Percentiles rank a stretch among this genome's conserved stretches.
Evolutionary conservation across 2,329 filamentous ascomycete genomes (phyloP).

Genomic region (Paecilomyces sp.): DNA sequence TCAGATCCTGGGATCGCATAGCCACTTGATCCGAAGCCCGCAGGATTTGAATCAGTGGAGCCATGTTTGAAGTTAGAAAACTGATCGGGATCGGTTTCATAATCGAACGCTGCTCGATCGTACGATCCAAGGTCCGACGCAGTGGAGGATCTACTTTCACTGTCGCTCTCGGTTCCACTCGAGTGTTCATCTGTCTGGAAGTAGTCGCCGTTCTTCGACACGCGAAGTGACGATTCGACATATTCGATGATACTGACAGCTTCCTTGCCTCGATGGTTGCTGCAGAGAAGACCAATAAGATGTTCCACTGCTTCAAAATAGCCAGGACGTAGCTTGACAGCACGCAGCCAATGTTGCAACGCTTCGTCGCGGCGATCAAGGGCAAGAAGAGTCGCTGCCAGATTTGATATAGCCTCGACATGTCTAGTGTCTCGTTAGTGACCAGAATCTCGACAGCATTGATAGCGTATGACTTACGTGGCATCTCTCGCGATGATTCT

Average conservation of each 20-base stretch:
- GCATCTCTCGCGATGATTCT: conserved; percentile 53
- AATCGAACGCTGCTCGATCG: conserved; percentile 53
- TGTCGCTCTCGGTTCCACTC: conserved; percentile 55
- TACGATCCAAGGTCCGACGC: conserved; percentile 45
- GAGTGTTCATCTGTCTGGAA: conserved; percentile 46
- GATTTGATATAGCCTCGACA: conserved; percentile 88
- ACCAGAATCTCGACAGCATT: neutral
- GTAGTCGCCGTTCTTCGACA: conserved; percentile 42
- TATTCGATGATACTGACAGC: conserved; percentile 82
- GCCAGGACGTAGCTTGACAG: conserved; percentile 74
- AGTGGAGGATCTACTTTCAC: conserved; percentile 46
- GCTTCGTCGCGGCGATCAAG: conserved; percentile 77
- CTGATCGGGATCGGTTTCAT: conserved; percentile 38
- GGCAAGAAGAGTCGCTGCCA: conserved; percentile 81
- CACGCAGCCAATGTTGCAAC: conserved; percentile 74
- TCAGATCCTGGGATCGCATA: conserved; percentile 79
- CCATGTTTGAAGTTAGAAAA: conserved; percentile 16
- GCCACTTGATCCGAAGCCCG: conserved; percentile 68
- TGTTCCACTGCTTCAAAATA: conserved; percentile 96
- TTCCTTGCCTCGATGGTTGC: conserved; percentile 70
- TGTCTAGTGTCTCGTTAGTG: conserved; percentile 50
- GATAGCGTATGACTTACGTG: conserved; percentile 34
- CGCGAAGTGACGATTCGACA: conserved; percentile 66
- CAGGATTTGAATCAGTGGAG: conserved; percentile 24
- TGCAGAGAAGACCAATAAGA: conserved; percentile 79